Base-by-base conservation (phyloP, 73 alveolate genomes). In the Paramecium primaurelia region DNA sequence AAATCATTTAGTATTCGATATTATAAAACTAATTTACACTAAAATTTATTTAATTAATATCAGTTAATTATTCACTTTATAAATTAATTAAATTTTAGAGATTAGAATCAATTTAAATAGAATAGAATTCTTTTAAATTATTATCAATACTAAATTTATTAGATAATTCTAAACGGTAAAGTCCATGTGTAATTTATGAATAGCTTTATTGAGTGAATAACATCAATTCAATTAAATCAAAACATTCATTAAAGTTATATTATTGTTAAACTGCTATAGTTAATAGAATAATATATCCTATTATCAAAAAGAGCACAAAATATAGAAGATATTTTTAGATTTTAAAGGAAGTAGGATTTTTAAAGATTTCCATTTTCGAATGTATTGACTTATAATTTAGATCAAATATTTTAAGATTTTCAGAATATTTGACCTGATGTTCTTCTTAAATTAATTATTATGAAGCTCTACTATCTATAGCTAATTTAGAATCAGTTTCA, bases 151-250 rank as follows among this genome's bases (percentile, higher is more conserved):
- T 8, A 37, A 73, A 73, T 73, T 10, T 8, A 30, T 64, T 34
- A 5, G 51, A 40, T 64, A 64, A 28, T 28, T 64, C 84, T 64
- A 64, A 32, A 64, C 87, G 58, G 37, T 16, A 73, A 12, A 73
- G 28, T 12, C 87, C 87, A 37, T 73, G 59, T 14, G 87, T 73
- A 8, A 73, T 44, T 73, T 37, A 73, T 37, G 87, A 73, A 73
- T 73, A 73, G 8, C 60, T 38, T 73, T n/a, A 9, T 73, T 73
- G 18, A 73, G 59, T 73, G 1, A 68, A 73, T 73, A 73, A 14
- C 87, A 73, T 73, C 4, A 73, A 40, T 37, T 73, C 87, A 12
- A 73, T 37, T 34, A 40, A 37, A 73, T 40, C 47, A 37, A 36
- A 38, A 73, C 87, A 73, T 30, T 73, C 14, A 36, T 32, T 36